Percentiles rank a stretch among this genome's conserved stretches.
Evolutionary conservation across 2,329 filamentous ascomycete genomes (phyloP).

Genomic region (Aureobasidium lini): DNA sequence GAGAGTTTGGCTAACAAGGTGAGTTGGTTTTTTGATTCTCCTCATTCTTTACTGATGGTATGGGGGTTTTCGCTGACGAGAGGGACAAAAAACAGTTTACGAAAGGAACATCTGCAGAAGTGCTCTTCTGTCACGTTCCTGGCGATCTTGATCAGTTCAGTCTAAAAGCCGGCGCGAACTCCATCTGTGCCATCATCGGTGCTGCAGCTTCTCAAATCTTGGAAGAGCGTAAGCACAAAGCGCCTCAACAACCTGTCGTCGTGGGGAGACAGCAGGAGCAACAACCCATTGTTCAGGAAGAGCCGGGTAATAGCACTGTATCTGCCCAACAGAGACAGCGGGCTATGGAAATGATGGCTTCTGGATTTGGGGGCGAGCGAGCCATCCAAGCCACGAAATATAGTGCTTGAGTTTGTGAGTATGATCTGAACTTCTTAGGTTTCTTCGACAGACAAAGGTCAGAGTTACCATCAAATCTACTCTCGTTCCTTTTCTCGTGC

Average conservation of each 20-base stretch:
- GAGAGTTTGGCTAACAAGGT: constrained; percentile 15
- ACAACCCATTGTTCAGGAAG: neutral
- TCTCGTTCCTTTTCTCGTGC: too few relatives aligned
- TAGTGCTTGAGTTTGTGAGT: neutral
- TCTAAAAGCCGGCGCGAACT: constrained; percentile 8
- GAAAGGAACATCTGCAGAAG: constrained; percentile 5
- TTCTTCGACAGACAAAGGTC: too few relatives aligned
- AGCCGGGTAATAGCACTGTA: neutral
- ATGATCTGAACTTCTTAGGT: too few relatives aligned
- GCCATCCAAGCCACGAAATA: neutral
- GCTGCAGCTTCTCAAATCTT: neutral
- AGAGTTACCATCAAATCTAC: too few relatives aligned
- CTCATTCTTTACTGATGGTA: neutral
- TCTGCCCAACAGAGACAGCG: neutral
- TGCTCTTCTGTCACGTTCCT: constrained; percentile 16
- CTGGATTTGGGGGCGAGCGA: neutral
- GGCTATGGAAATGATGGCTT: neutral
- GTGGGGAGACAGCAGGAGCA: neutral
- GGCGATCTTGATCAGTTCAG: constrained; percentile 7
- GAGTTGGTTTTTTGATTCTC: neutral
- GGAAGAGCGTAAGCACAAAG: neutral
- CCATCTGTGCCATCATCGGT: constrained; percentile 12
- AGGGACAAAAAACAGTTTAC: neutral
- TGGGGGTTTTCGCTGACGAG: neutral
- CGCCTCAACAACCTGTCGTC: neutral